Base-by-base conservation (phyloP, 2,329 filamentous ascomycete genomes). In the Pseudogymnoascus sp. region DNA sequence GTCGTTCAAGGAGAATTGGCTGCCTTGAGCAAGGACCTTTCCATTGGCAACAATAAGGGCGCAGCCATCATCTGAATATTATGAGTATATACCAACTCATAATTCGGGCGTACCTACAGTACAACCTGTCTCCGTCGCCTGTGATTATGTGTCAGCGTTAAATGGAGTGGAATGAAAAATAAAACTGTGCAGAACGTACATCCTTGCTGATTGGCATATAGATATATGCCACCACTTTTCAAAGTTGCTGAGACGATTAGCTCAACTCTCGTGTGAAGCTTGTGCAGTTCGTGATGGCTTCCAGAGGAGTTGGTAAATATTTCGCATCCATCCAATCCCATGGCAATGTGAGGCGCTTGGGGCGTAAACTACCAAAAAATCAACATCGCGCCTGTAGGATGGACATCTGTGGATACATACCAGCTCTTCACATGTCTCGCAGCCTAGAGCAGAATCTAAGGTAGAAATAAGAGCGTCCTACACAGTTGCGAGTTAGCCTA, bases 241-340 rank as follows among this genome's bases (percentile, higher is more conserved):
- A 57, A 57, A 0, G 88, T 91, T 0, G 85, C 86, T 68, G 89
- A 82, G 1, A 78, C 77, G 62, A 91, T 91, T 4, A 92, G 75
- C 4, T 84, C 80, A 29, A 91, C 76, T 1, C 86, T 77, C 0
- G 78, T 83, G 64, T 87, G 76, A 0, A 91, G 80, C 72, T 91
- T 91, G 16, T 86, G 78, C 7, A 91, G 75, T 68, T 86, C 82
- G 69, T 86, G 84, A 72, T 93, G 90, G 11, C 80, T 85, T 5
- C 86, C 89, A 62, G 81, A 86, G 2, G 81, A 85, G 73, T 93
- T 93, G 7, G 85, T 84, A 66, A 90, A 82, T 63, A 91, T 86
- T 70, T 91, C 90, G 5, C 85, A 84, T 4, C 90, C 90, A 69
- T 86, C 81, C 1, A 91, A 77, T n/a, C 83, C 82, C 77, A 86